phyloP scores from a whole-genome alignment of 2,329 filamentous ascomycete genomes.

The Penicillium crustosum region DNA sequence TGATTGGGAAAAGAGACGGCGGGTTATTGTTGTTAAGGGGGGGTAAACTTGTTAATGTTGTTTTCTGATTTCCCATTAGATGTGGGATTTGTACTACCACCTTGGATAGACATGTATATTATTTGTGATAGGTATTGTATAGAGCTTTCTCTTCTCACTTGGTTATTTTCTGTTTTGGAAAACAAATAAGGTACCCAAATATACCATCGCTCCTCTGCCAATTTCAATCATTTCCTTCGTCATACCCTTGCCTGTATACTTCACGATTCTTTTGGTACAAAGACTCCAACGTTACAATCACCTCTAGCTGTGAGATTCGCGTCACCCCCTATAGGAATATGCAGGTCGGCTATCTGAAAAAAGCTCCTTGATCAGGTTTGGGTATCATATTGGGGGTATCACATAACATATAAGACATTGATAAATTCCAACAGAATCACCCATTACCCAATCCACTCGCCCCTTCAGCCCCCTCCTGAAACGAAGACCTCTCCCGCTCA shows the following conservation, averaged over 20 bases:
- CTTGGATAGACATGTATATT: constrained; percentile 9
- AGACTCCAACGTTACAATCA: too few species aligned
- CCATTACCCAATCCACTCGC: not conserved
- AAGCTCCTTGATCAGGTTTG: not conserved
- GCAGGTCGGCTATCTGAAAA: not conserved
- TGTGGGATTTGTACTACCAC: not conserved
- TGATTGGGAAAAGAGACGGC: constrained; percentile 56
- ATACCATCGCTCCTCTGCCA: not conserved
- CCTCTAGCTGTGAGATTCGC: too few species aligned
- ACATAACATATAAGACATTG: constrained; percentile 1
- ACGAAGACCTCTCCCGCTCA: constrained; percentile 1
- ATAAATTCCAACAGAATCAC: not conserved
- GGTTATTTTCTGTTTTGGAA: too few species aligned
- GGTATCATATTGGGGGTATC: constrained; percentile 11
- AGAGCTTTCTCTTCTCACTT: not conserved
- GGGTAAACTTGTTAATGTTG: constrained; percentile 73
- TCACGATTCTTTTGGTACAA: too few species aligned
- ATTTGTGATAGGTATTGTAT: not conserved
- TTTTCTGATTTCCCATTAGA: constrained; percentile 44
- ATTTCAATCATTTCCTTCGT: too few species aligned
- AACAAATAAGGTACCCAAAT: not conserved
- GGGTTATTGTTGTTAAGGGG: constrained; percentile 65
- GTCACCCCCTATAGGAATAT: too few species aligned
- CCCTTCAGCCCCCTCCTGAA: not conserved
- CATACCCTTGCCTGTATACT: too few species aligned